Percentiles rank a stretch among this genome's conserved stretches.
phyloP scores from a whole-genome alignment of 2,329 filamentous ascomycete genomes.

The Pseudogymnoascus sp. region DNA sequence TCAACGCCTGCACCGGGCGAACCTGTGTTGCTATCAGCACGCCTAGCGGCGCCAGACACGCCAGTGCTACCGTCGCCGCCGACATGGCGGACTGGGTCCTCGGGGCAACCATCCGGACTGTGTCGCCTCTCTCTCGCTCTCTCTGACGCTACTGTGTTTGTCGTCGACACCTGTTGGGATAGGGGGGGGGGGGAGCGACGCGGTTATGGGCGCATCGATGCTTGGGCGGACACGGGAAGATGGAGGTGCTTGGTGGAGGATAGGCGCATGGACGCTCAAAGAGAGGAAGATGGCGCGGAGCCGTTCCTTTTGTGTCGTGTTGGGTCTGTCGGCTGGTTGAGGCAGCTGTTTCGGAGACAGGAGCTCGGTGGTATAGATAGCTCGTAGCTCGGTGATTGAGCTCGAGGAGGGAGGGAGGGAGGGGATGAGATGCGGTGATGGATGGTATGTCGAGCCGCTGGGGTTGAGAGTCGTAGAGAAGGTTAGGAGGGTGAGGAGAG shows the following conservation, averaged over 20 bases:
- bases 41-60: background rate
- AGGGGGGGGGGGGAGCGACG: background rate
- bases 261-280: background rate
- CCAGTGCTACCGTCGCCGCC: background rate
- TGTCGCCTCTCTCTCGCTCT: background rate
- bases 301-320: background rate
- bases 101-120: background rate
- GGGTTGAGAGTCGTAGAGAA: background rate
- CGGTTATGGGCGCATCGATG: background rate
- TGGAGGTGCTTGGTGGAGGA: background rate
- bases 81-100: constrained; percentile 2
- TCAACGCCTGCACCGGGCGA: background rate
- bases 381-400: constrained; percentile 1
- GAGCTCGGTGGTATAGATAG: background rate
- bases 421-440: background rate
- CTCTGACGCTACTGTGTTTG: background rate
- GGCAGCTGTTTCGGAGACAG: constrained; percentile 2
- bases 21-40: background rate
- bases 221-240: background rate
- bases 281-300: background rate
- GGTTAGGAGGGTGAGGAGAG: background rate
- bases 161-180: background rate
- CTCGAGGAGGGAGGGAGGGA: background rate
- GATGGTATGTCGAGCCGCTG: background rate
- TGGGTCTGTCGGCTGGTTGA: background rate